phyloP scores from a whole-genome alignment of 75 land plant species.

The Pinus taeda region DNA sequence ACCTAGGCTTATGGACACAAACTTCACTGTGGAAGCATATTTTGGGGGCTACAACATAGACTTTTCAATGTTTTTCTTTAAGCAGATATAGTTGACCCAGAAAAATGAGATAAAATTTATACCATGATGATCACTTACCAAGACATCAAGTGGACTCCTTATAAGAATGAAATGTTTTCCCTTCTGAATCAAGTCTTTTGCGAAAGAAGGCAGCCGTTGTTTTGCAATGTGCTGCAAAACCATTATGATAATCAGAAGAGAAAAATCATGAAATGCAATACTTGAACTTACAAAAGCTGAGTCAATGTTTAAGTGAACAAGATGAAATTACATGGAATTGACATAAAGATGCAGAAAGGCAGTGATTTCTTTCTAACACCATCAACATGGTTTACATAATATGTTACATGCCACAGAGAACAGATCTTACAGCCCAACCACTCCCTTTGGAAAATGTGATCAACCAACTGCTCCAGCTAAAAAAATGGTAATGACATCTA shows the following conservation, averaged over 20 bases:
- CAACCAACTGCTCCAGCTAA: not conserved
- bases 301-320: not conserved
- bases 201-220: constrained; percentile 59
- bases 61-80: too few relatives aligned
- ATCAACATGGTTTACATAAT: not conserved
- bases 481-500: not conserved
- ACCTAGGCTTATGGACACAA: too few relatives aligned
- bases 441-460: not conserved
- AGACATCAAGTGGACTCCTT: constrained; percentile 74
- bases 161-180: constrained; percentile 96
- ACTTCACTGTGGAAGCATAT: too few relatives aligned
- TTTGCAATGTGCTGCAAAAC: constrained; percentile 87
- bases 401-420: not conserved
- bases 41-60: too few relatives aligned
- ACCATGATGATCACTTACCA: constrained; percentile 45
- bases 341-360: constrained; percentile 2
- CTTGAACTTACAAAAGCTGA: not conserved
- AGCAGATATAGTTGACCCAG: too few relatives aligned
- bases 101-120: too few relatives aligned
- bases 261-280: not conserved
- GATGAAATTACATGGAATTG: not conserved
- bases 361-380: not conserved
- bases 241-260: not conserved
- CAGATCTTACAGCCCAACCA: not conserved
- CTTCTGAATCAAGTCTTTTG: constrained; percentile 64